A percentile compares a stretch with the other conserved stretches of the same genome.
Conservation (phyloP, 1,284 basidiomycete genomes). For the Rhodotorula sp. region DNA sequence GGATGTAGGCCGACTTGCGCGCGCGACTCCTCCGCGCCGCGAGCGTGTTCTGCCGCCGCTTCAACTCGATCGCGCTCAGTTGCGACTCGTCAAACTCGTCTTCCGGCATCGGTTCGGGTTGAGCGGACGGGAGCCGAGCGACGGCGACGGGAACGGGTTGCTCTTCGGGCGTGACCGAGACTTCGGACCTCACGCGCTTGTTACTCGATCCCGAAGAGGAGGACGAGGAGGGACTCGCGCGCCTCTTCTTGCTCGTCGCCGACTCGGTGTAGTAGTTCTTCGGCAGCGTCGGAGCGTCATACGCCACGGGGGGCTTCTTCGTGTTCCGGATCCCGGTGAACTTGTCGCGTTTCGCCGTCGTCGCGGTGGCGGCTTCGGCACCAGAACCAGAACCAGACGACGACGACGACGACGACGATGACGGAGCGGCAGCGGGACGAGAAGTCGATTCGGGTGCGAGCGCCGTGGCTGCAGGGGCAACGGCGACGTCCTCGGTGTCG, state of each 20-base stretch:
- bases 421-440: not conserved
- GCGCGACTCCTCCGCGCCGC: conserved; percentile 71
- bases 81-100: conserved; percentile 53
- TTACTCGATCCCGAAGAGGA: conserved; percentile 41
- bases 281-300: conserved; percentile 43
- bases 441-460: too few relatives aligned
- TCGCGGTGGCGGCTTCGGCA: too few relatives aligned
- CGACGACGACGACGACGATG: not conserved
- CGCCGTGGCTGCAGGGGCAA: too few relatives aligned
- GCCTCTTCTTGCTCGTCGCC: conserved; percentile 60
- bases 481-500: too few relatives aligned
- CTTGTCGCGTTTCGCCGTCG: conserved; percentile 28
- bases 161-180: not conserved
- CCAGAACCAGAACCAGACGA: not conserved
- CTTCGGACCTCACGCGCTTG: conserved; percentile 18
- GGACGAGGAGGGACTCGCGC: conserved; percentile 53
- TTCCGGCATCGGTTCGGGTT: conserved; percentile 43
- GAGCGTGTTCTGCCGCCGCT: conserved; percentile 74
- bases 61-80: conserved; percentile 65
- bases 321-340: conserved; percentile 43
- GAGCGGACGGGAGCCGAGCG: conserved; percentile 11
- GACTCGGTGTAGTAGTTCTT: conserved; percentile 59
- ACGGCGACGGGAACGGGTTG: not conserved
- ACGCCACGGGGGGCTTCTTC: conserved; percentile 36
- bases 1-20: conserved; percentile 71